Percentiles rank a stretch among this genome's conserved stretches.
phyloP scores from a whole-genome alignment of 2,329 filamentous ascomycete genomes.

The Botrytis fabae region DNA sequence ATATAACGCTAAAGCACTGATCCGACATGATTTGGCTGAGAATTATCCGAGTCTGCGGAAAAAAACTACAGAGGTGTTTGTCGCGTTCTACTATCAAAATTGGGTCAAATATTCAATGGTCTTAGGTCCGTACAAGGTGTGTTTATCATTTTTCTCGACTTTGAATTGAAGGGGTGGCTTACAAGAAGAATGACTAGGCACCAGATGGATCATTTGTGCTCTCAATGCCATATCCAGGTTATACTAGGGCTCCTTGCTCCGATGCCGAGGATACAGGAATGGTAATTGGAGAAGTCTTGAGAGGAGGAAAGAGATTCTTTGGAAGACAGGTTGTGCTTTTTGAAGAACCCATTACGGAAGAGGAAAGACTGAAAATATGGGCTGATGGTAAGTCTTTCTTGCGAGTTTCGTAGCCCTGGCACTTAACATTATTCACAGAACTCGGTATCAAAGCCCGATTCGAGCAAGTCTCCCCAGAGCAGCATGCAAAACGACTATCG shows the following conservation, averaged over 20 bases:
- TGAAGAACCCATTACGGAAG: neutral
- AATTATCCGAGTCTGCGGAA: conserved; percentile 11
- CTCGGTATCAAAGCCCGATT: neutral
- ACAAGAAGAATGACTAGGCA: neutral
- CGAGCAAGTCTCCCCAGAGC: neutral
- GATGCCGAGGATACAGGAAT: conserved; percentile 6
- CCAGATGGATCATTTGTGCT: neutral
- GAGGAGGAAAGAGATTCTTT: neutral
- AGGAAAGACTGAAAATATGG: neutral
- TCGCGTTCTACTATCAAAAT: conserved; percentile 16
- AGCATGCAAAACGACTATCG: neutral
- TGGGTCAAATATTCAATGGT: conserved; percentile 14
- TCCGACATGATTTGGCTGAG: conserved; percentile 15
- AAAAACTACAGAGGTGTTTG: conserved; percentile 6
- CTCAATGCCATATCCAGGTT: conserved; percentile 2
- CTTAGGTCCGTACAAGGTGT: conserved; percentile 2
- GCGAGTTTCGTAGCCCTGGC: neutral
- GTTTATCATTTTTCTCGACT: neutral
- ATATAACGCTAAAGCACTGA: conserved; percentile 8
- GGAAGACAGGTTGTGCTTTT: conserved; percentile 7
- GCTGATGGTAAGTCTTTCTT: neutral
- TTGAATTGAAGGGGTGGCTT: neutral
- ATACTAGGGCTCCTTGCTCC: neutral
- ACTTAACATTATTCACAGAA: neutral
- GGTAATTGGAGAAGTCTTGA: conserved; percentile 12